Percentiles rank a stretch among this genome's conserved stretches.
These are phyloP conservation scores for Trypanosoma platydactyli DNA, from an alignment of 208 protist species.

Conservation along the genomic window DNA sequence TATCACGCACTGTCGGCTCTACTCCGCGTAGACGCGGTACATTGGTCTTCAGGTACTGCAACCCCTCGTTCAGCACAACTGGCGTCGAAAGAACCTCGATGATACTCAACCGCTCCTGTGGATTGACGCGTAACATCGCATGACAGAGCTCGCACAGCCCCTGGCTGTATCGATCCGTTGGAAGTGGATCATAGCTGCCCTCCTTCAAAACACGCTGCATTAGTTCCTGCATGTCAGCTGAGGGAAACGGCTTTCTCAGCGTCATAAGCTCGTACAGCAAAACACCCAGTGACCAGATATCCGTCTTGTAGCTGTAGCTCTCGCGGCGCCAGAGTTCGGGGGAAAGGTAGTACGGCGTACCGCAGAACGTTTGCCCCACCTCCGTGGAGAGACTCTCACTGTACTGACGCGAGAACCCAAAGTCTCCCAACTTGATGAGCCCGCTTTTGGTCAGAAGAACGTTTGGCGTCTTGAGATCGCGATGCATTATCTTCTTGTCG, in stretches of 20 bases:
- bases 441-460: slow-evolving; percentile 64
- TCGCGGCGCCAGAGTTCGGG: slow-evolving; percentile 85
- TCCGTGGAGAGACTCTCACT: slow-evolving; percentile 45
- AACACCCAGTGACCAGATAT: slow-evolving; percentile 90
- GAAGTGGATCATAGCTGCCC: slow-evolving; percentile 46
- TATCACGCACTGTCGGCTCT: slow-evolving; percentile 23
- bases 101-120: slow-evolving; percentile 43
- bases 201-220: slow-evolving; percentile 55
- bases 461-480: slow-evolving; percentile 83
- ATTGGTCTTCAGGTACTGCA: slow-evolving; percentile 46
- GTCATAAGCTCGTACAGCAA: slow-evolving; percentile 81
- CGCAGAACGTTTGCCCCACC: slow-evolving; percentile 63
- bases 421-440: slow-evolving; percentile 87
- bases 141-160: slow-evolving; percentile 38
- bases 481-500: slow-evolving; percentile 71
- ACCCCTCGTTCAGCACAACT: slow-evolving; percentile 38
- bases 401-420: slow-evolving; percentile 72
- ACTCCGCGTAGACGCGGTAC: slow-evolving; percentile 48
- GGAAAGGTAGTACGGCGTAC: no score
- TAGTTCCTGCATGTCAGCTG: slow-evolving; percentile 39
- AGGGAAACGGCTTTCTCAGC: slow-evolving; percentile 65
- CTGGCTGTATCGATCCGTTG: slow-evolving; percentile 37
- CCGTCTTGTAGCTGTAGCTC: slow-evolving; percentile 88
- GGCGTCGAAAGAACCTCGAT: slow-evolving; percentile 43
- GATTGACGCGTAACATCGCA: slow-evolving; percentile 57